These are phyloP conservation scores for Podospora australis DNA, from an alignment of 495 filamentous ascomycete species.

Conservation along the genomic window DNA sequence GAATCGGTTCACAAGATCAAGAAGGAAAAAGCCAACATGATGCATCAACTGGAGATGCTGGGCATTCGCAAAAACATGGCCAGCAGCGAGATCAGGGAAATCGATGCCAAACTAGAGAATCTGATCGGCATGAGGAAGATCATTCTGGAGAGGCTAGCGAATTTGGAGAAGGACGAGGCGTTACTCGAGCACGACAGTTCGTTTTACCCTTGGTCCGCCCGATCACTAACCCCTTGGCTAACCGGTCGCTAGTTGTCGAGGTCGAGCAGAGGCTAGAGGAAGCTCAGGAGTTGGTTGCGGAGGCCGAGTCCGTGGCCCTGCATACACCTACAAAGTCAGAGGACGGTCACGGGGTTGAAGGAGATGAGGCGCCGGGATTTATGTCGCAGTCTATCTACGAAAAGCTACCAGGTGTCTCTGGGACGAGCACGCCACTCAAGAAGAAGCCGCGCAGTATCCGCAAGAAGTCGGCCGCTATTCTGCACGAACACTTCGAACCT, in stretches of 20 bases:
- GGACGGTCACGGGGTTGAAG: conserved; percentile 41
- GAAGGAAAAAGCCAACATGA: conserved; percentile 68
- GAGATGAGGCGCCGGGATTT: conserved; percentile 60
- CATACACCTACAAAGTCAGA: conserved; percentile 52
- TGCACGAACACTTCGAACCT: conserved; percentile 92
- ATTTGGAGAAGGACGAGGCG: conserved; percentile 89
- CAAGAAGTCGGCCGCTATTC: conserved; percentile 80
- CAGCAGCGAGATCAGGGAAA: conserved; percentile 89
- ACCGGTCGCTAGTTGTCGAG: conserved; percentile 72
- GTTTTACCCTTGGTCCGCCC: conserved; percentile 30
- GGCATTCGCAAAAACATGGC: conserved; percentile 95
- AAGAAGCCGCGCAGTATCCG: conserved; percentile 60
- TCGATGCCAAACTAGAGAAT: conserved; percentile 95
- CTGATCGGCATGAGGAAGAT: conserved; percentile 90
- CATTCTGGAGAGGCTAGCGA: conserved; percentile 80
- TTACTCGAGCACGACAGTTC: conserved; percentile 79
- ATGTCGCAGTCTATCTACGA: conserved; percentile 98
- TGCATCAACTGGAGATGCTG: conserved; percentile 84
- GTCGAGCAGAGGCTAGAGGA: conserved; percentile 83
- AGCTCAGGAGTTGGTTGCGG: conserved; percentile 66
- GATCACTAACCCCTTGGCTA: too few relatives aligned
- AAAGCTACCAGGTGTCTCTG: conserved; percentile 59
- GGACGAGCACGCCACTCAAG: conserved; percentile 44
- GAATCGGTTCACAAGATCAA: conserved; percentile 62
- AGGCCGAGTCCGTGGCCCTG: conserved; percentile 52